Base-by-base conservation (phyloP, 2,329 filamentous ascomycete genomes). In the Fusarium verrucosum region DNA sequence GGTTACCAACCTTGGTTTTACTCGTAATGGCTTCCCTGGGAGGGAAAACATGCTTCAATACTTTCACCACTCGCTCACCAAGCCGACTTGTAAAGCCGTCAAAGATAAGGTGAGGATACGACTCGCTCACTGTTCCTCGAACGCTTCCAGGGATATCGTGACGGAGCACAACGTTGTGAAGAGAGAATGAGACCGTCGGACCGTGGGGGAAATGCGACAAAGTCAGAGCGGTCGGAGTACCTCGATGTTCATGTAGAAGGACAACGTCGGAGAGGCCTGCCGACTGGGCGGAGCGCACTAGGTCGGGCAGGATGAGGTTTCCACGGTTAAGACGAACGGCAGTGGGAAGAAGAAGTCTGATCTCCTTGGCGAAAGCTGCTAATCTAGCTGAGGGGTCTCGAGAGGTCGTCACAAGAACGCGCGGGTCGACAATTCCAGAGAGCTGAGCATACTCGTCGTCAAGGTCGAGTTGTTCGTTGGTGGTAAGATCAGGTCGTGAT, bases 31-130 rank as follows among this genome's bases (percentile, higher is more conserved):
- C 83, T 71, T 97, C 94, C 50, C 94, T 84, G 0, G 96, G 95
- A 7, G 95, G 95, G 73, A 97, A 99, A 4, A 97, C 80, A 70
- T 99, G 94, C 77, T 98, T 96, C 37, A 99, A 78, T 14, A 98
- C 91, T 76, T 96, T 94, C 47, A 93, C 91, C 16, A 97, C 88
- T 17, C 95, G 86, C 71, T 89, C 84, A 51, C 95, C 95, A 7
- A 98, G 81, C 30, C 85, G 86, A 7, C 91, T 92, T 7, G 85
- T 90, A 79, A 99, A 98, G 4, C 93, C 93, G 72, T 99, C 95
- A 71, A 99, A 98, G 63, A 99, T 92, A 4, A 99, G 82, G 73
- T 98, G 94, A 0, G 95, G 95, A 71, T 97, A 99, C 33, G 88
- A 90, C 78, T 99, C 95, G 62, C 88, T 92, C 43, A 97, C 92